Evolutionary conservation across 1,139 yeast genomes (phyloP), one percentile per base, ranked within the genome.

Genomic region (Cylindricascospora bacillispora): DNA sequence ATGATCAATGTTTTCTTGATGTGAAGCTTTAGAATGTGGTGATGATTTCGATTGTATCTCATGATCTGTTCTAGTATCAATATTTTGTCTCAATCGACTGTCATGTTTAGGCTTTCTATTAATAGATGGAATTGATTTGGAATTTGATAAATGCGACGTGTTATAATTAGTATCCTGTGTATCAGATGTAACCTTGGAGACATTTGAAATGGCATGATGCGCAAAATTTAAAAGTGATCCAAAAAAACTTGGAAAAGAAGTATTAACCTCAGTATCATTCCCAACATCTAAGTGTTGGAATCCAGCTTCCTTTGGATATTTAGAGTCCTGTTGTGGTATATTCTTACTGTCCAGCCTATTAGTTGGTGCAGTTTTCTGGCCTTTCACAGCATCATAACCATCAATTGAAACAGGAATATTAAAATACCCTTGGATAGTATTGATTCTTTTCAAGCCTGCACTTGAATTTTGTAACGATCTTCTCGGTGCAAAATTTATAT

Each of bases 381-480:
- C 13, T 9, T 20, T 27, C 13, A 16, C 19, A n/a, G 29, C 15
- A n/a, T 13, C 18, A 15, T 34, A 33, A 12, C 22, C 19, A 20
- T 40, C 44, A 9, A 40, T 35, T 3, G 40, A 29, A 3, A 40
- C 41, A 10, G 44, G 44, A 5, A 40, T 40, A 24, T 40, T 40
- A 26, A 40, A 40, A 20, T 30, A 30, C 2, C 40, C 41, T 22
- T 34, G 41, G 6, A 27, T 25, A n/a, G 35, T 33, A 23, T 31
- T 32, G n/a, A 36, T 23, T 22, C 35, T 39, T 21, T 39, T 41
- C 25, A 44, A 31, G 18, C 44, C 49, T 12, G 36, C 39, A 3
- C 35, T 33, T 7, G 49, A 43, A 21, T 39, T 44, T 18, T 41
- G 47, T 23, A 46, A 28, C 4, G 49, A 42, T 28, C 47, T 34